Base-by-base conservation (phyloP, 176 grass and related monocot genomes). In the Tillandsia fasciculata region DNA sequence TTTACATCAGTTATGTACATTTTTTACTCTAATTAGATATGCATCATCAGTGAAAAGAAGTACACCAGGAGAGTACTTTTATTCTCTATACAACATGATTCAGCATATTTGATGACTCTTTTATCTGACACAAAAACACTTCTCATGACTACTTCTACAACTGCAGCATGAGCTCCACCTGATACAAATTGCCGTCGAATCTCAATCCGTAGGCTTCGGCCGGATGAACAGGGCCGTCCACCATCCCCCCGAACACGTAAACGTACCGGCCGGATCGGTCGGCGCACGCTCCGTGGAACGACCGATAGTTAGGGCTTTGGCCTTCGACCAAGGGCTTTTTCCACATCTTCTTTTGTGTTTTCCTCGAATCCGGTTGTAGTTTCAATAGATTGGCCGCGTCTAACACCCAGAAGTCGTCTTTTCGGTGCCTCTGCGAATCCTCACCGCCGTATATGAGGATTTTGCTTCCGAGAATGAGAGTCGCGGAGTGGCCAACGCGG, bases 371-470 rank as follows among this genome's bases (percentile, higher is more conserved):
- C 52, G 86, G 76, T 68, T 80, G 77, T 10, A 81, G 83, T 48
- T 70, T 84, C 64, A 69, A 63, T 57, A 93, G 77, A 68, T 79
- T 69, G 48, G 79, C 67, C 49, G 81, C 67, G 79, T 99, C 94
- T 74, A 99, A 81, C 66, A 83, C 79, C 94, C 89, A 99, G 64
- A 99, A 99, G 70, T 99, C 94, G 81, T 93, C 66, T 71, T 86
- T 93, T n/a, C 89, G 83, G 15, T 50, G 82, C 50, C 82, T 99
- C 74, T 90, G 77, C 3, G 84, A 85, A 48, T 93, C 94, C 80
- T 99, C 94, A 20, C 94, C 94, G 12, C 94, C 94, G 67, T 99
- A 93, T 53, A 99, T 80, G 65, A 99, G 86, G 77, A 99, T 84
- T 72, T 89, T 99, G 67, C 83, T 76, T 28, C 94, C 94, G 48